phyloP scores from a whole-genome alignment of 1,284 basidiomycete genomes.

The Sutorius eximius region DNA sequence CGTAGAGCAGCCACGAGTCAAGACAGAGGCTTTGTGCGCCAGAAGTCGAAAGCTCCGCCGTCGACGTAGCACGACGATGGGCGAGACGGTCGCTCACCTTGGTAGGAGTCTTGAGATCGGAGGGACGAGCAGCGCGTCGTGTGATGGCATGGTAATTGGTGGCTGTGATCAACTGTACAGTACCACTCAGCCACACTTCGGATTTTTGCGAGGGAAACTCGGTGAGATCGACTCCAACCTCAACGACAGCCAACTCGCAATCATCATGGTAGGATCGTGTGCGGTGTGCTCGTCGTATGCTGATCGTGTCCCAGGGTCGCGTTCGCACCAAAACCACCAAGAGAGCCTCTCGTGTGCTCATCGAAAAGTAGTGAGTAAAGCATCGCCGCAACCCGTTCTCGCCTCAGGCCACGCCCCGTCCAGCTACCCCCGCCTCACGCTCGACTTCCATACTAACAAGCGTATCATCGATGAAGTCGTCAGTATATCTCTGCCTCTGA shows the following conservation, averaged over 20 bases:
- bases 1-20: neutral
- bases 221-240: neutral
- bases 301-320: constrained; percentile 70
- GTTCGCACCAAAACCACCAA: constrained; percentile 99
- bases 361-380: constrained; percentile 94
- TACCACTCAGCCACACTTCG: constrained; percentile 33
- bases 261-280: constrained; percentile 47
- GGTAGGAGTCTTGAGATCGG: constrained; percentile 4
- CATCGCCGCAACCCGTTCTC: too few relatives aligned
- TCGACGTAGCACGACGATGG: neutral
- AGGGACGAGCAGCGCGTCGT: neutral
- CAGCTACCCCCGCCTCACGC: constrained; percentile 93
- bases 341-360: constrained; percentile 97
- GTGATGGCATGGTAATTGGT: constrained; percentile 13
- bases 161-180: constrained; percentile 36
- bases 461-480: constrained; percentile 99
- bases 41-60: neutral
- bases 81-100: neutral
- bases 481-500: constrained; percentile 37
- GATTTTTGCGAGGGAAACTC: constrained; percentile 16
- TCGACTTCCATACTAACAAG: constrained; percentile 99
- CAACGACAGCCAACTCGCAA: constrained; percentile 22
- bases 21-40: neutral
- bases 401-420: constrained; percentile 1
- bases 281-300: neutral